A percentile compares a stretch with the other conserved stretches of the same genome.
These are phyloP conservation scores for Phylloporus rhodoxanthus DNA, from an alignment of 768 basidiomycete genomes.

Conservation along the genomic window DNA sequence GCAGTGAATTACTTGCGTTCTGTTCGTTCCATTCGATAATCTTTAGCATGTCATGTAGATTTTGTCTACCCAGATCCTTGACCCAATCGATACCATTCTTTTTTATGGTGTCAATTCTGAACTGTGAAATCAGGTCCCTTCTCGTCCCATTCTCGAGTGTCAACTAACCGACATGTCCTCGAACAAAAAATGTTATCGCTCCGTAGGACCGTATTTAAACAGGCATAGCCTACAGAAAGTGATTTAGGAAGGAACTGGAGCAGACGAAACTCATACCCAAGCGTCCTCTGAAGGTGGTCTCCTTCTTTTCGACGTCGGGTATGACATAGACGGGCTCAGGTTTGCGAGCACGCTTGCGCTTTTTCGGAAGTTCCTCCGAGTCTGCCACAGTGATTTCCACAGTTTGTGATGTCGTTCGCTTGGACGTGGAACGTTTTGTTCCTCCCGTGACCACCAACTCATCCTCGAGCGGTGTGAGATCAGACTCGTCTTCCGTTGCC, in stretches of 20 bases:
- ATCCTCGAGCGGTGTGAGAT: constrained; percentile 15
- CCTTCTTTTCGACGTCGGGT: constrained; percentile 60
- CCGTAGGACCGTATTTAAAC: constrained; percentile 79
- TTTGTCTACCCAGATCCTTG: constrained; percentile 75
- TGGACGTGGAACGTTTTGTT: neutral
- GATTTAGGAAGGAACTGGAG: neutral
- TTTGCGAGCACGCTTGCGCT: constrained; percentile 29
- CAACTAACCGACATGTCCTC: constrained; percentile 51
- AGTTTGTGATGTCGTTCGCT: constrained; percentile 4
- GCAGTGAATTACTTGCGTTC: constrained; percentile 42
- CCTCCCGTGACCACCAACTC: neutral
- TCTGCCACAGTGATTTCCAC: constrained; percentile 7
- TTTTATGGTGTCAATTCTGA: constrained; percentile 67
- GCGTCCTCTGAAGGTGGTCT: constrained; percentile 65
- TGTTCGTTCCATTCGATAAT: constrained; percentile 90
- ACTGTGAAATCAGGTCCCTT: neutral
- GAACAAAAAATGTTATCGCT: constrained; percentile 74
- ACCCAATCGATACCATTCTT: constrained; percentile 78
- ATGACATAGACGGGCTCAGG: constrained; percentile 60
- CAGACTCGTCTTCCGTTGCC: constrained; percentile 4
- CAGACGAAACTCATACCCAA: constrained; percentile 35
- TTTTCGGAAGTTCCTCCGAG: constrained; percentile 17
- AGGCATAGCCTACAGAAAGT: constrained; percentile 58
- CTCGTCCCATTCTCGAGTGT: neutral
- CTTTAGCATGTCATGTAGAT: constrained; percentile 61